A percentile compares a stretch with the other conserved stretches of the same genome.
Conservation (phyloP, 352 stramenopile species). For the Globisporangium spiculum region DNA sequence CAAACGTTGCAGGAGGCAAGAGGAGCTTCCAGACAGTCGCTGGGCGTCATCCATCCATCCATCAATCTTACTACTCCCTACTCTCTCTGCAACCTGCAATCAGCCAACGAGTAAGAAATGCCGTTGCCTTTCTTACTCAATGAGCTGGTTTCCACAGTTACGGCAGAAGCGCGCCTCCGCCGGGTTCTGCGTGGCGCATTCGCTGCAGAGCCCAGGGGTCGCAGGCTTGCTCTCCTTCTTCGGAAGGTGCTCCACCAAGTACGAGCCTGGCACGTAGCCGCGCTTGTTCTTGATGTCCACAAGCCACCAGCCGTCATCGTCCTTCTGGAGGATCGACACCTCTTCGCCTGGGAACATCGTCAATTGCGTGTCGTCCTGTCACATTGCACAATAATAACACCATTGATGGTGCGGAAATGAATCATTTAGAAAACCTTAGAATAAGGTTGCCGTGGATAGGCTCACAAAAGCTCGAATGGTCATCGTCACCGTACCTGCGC, state of each 20-base stretch:
- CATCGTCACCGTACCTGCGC: constrained; percentile 23
- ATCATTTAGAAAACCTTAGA: background rate
- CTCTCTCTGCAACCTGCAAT: background rate
- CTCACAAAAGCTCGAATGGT: background rate
- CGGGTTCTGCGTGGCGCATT: constrained; percentile 74
- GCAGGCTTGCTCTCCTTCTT: constrained; percentile 31
- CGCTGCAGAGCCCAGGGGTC: constrained; percentile 58
- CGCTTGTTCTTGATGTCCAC: constrained; percentile 65
- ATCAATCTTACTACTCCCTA: background rate
- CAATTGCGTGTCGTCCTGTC: constrained; percentile 77
- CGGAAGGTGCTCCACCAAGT: constrained; percentile 71
- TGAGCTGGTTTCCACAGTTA: constrained; percentile 75
- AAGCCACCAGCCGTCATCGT: constrained; percentile 85
- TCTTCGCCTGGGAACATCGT: constrained; percentile 80
- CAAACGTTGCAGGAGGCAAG: background rate
- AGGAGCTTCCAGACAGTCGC: background rate
- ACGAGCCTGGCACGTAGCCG: constrained; percentile 79
- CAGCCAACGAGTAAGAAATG: background rate
- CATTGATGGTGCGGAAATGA: no score
- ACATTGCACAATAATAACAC: background rate
- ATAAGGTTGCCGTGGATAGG: background rate
- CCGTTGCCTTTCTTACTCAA: constrained; percentile 21
- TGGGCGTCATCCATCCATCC: background rate
- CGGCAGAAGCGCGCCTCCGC: constrained; percentile 74
- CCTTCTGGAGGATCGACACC: constrained; percentile 78